Evolutionary conservation across 2,329 filamentous ascomycete genomes (phyloP).

Genomic region (Immersiporthe knoxdaviesiana): DNA sequence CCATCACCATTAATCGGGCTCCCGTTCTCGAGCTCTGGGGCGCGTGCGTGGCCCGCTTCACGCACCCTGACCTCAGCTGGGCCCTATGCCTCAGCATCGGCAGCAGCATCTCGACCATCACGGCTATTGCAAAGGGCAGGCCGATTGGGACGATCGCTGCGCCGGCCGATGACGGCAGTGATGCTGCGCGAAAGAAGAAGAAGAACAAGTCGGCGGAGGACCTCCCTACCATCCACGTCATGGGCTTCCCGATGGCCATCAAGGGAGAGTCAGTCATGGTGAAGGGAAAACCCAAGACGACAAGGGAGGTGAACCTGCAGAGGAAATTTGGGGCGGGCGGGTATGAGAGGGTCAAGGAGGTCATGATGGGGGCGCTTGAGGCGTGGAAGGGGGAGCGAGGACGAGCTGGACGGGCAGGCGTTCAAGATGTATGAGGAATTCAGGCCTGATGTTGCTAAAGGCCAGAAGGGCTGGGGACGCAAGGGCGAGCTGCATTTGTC

Average conservation of each 20-base stretch:
- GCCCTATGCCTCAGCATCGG: constrained; percentile 27
- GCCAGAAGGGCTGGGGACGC: constrained; percentile 26
- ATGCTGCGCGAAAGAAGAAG: neutral
- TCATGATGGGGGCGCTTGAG: constrained; percentile 18
- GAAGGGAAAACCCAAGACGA: constrained; percentile 22
- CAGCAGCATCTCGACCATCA: constrained; percentile 28
- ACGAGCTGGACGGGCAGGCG: constrained; percentile 23
- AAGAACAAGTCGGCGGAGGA: neutral
- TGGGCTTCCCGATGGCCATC: constrained; percentile 27
- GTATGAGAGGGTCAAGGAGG: constrained; percentile 6
- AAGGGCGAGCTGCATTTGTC: constrained; percentile 24
- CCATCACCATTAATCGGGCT: constrained; percentile 31
- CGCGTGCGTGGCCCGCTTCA: constrained; percentile 38
- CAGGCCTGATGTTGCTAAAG: constrained; percentile 23
- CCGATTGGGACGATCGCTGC: constrained; percentile 25
- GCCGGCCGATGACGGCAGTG: constrained; percentile 12
- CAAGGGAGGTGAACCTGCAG: constrained; percentile 21
- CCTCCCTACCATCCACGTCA: constrained; percentile 16
- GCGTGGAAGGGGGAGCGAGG: constrained; percentile 23
- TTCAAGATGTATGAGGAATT: constrained; percentile 29
- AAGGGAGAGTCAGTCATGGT: constrained; percentile 24
- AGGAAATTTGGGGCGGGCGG: constrained; percentile 21
- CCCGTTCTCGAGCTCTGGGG: constrained; percentile 33
- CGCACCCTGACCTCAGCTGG: constrained; percentile 24
- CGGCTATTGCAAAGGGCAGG: constrained; percentile 27